phyloP scores from a whole-genome alignment of 495 filamentous ascomycete species.

The Pyronema omphalodes region DNA sequence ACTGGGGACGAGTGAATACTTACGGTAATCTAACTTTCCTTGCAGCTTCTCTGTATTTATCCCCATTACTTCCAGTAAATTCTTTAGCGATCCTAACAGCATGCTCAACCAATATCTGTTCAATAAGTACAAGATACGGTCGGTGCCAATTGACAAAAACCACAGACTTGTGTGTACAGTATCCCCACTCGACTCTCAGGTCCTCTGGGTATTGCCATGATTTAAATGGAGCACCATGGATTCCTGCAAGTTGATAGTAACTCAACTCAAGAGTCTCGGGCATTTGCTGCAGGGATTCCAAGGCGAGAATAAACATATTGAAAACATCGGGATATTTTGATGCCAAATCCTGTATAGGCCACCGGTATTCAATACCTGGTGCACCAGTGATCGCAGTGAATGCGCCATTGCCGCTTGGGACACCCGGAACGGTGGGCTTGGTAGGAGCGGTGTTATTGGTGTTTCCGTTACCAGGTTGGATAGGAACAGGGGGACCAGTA shows the following conservation, averaged over 20 bases:
- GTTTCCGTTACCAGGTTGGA: too few species aligned
- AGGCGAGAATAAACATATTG: slow-evolving; percentile 25
- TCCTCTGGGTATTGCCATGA: slow-evolving; percentile 21
- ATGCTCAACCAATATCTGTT: slow-evolving; percentile 25
- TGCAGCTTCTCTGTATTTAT: slow-evolving; percentile 17
- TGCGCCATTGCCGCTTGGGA: too few species aligned
- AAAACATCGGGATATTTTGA: slow-evolving; percentile 16
- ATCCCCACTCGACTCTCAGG: slow-evolving; percentile 28
- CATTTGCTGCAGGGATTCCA: slow-evolving; percentile 19
- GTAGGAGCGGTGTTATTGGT: too few species aligned
- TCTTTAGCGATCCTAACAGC: slow-evolving; percentile 8
- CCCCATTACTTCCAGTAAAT: slow-evolving; percentile 13
- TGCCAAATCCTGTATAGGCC: slow-evolving; percentile 7
- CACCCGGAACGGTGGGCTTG: too few species aligned
- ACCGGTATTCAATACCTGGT: too few species aligned
- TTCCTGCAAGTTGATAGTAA: slow-evolving; percentile 27
- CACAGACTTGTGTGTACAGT: slow-evolving; percentile 46
- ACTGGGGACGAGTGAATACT: slow-evolving; percentile 2
- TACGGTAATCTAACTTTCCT: slow-evolving; percentile 17
- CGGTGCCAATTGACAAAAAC: slow-evolving; percentile 57
- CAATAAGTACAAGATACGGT: slow-evolving; percentile 47
- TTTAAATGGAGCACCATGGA: slow-evolving; percentile 25
- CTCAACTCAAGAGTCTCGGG: slow-evolving; percentile 14
- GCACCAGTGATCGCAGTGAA: too few species aligned
- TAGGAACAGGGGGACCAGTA: too few species aligned